Conservation (phyloP, 371 early-diverging fungal genomes). For the Batkoa obscura region DNA sequence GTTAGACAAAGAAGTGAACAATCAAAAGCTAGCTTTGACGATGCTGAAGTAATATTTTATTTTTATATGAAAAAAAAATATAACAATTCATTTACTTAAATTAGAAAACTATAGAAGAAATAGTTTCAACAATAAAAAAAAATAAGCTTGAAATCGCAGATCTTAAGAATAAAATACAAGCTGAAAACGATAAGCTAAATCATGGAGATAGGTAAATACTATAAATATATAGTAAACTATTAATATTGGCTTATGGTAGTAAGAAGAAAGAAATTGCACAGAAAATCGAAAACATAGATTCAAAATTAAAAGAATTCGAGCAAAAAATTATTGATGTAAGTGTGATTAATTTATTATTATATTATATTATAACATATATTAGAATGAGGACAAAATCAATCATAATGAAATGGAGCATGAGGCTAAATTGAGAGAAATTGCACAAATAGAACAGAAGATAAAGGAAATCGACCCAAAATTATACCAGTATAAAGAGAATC, state of each 20-base stretch:
- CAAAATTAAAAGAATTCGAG: conserved; percentile 10
- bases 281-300: conserved; percentile 9
- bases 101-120: too few relatives aligned
- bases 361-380: too few relatives aligned
- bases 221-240: background rate
- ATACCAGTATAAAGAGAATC: conserved; percentile 4
- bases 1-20: background rate
- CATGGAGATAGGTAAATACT: background rate
- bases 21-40: background rate
- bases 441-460: conserved; percentile 1
- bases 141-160: too few relatives aligned
- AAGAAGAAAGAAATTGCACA: conserved; percentile 5
- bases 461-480: conserved; percentile 3
- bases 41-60: too few relatives aligned
- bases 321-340: conserved; percentile 8
- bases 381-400: too few relatives aligned
- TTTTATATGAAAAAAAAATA: too few relatives aligned
- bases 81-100: too few relatives aligned
- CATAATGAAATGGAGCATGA: too few relatives aligned
- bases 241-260: conserved; percentile 6
- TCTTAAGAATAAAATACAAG: conserved; percentile 7
- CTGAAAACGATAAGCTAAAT: background rate
- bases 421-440: too few relatives aligned
- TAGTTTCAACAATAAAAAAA: too few relatives aligned
- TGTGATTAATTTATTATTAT: too few relatives aligned